Evolutionary conservation across 2,329 filamentous ascomycete genomes (phyloP).

Genomic region (Leptoxyphium fumago): DNA sequence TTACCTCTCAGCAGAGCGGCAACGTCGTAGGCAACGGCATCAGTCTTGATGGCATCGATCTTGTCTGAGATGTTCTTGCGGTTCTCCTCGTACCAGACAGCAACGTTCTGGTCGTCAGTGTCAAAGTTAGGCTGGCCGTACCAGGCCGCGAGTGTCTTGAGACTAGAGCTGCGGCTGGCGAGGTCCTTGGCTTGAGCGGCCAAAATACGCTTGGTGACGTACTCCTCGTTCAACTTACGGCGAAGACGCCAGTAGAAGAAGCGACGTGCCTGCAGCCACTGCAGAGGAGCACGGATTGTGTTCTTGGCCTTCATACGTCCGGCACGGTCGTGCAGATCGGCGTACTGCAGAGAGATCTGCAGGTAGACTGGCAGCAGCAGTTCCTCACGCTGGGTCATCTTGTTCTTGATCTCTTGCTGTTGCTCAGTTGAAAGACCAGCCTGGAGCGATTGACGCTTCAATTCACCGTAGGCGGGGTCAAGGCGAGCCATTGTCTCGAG

Average conservation of each 20-base stretch:
- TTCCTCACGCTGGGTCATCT: conserved; percentile 77
- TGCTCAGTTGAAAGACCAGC: conserved; percentile 57
- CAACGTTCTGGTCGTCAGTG: conserved; percentile 66
- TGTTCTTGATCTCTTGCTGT: conserved; percentile 61
- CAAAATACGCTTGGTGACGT: conserved; percentile 81
- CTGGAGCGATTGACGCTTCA: conserved; percentile 64
- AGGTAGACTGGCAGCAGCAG: conserved; percentile 81
- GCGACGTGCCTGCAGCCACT: conserved; percentile 78
- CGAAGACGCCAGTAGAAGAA: conserved; percentile 99
- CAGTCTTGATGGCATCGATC: conserved; percentile 69
- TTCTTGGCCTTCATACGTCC: conserved; percentile 98
- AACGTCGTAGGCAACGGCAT: conserved; percentile 55
- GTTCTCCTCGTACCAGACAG: conserved; percentile 94
- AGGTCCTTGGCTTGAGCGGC: conserved; percentile 30
- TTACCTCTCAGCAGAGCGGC: conserved; percentile 53
- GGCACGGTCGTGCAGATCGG: conserved; percentile 90
- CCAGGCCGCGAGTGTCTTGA: conserved; percentile 71
- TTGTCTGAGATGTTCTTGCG: conserved; percentile 67
- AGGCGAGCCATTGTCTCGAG: conserved; percentile 93
- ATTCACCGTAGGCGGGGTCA: conserved; percentile 65
- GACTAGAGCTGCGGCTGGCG: conserved; percentile 34
- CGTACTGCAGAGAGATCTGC: conserved; percentile 93
- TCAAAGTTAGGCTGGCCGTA: conserved; percentile 64
- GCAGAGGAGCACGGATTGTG: conserved; percentile 67
- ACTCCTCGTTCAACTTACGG: conserved; percentile 91